A percentile compares a stretch with the other conserved stretches of the same genome.
Conservation (phyloP, 73 alveolate species). For the Halteria grandinella region DNA sequence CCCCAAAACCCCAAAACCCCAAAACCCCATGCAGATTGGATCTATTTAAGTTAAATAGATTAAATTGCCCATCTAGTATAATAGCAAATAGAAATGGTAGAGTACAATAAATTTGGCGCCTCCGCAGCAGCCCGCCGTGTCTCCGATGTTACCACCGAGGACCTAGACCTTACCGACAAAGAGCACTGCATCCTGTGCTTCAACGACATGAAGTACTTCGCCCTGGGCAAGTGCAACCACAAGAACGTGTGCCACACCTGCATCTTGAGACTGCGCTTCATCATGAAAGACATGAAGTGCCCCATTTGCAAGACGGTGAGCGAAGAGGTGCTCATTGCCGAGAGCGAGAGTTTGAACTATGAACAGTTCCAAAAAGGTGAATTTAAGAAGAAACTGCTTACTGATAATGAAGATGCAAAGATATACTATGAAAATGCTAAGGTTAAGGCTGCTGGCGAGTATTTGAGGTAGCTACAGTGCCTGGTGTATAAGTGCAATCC, state of each 20-base stretch:
- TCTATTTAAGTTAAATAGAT: too few relatives aligned
- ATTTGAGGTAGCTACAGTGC: slow-evolving; percentile 32
- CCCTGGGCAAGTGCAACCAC: slow-evolving; percentile 62
- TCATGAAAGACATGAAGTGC: slow-evolving; percentile 53
- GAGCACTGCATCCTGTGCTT: slow-evolving; percentile 62
- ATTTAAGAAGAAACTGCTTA: not conserved
- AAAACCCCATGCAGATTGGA: too few relatives aligned
- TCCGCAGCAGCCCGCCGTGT: too few relatives aligned
- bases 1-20: too few relatives aligned
- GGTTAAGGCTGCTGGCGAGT: slow-evolving; percentile 41
- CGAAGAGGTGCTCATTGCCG: slow-evolving; percentile 39
- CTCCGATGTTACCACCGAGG: too few relatives aligned
- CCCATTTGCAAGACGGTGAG: slow-evolving; percentile 60
- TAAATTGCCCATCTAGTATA: too few relatives aligned
- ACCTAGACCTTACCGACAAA: slow-evolving; percentile 24
- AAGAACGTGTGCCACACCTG: slow-evolving; percentile 59
- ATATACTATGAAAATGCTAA: slow-evolving; percentile 51
- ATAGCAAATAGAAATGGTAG: too few relatives aligned
- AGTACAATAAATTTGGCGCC: too few relatives aligned
- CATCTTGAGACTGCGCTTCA: slow-evolving; percentile 53
- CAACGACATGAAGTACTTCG: slow-evolving; percentile 44
- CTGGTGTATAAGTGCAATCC: slow-evolving; percentile 56
- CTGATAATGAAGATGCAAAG: slow-evolving; percentile 46
- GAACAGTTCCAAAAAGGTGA: slow-evolving; percentile 33
- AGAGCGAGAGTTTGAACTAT: not conserved